Percentiles rank a stretch among this genome's conserved stretches.
Evolutionary conservation across 305 asterid genomes (phyloP).

Genomic region (Fraxinus platypoda): DNA sequence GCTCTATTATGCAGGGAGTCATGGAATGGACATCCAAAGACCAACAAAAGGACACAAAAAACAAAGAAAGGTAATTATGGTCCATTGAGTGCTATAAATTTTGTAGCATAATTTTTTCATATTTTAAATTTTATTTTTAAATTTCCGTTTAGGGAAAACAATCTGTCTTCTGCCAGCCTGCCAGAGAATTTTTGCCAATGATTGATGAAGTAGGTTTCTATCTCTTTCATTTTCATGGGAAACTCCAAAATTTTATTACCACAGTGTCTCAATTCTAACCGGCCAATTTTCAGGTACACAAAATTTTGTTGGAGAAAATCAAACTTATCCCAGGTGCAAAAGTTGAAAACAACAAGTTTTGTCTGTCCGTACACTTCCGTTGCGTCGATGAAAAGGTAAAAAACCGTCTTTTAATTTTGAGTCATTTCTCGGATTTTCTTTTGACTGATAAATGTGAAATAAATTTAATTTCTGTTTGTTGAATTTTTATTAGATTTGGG

Average conservation of each 20-base stretch:
- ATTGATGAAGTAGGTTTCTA: constrained; percentile 37
- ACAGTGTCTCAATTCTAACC: neutral
- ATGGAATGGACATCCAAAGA: constrained; percentile 97
- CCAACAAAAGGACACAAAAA: constrained; percentile 53
- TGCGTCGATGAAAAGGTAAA: constrained; percentile 48
- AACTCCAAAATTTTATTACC: neutral
- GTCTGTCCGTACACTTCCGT: constrained; percentile 47
- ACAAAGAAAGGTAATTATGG: constrained; percentile 40
- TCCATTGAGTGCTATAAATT: neutral
- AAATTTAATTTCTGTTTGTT: neutral
- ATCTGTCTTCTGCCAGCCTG: constrained; percentile 47
- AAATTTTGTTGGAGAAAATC: constrained; percentile 35
- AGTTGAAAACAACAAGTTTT: constrained; percentile 50
- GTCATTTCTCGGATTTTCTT: neutral
- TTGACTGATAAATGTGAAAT: neutral
- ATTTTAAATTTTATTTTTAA: neutral
- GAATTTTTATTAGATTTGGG: constrained; percentile 53
- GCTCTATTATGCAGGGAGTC: constrained; percentile 94
- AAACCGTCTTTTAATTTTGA: no score
- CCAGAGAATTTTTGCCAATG: constrained; percentile 51
- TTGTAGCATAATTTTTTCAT: neutral
- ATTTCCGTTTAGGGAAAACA: constrained; percentile 35
- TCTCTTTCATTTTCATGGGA: neutral
- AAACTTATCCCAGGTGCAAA: constrained; percentile 43
- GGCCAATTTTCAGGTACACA: constrained; percentile 32